Evolutionary conservation across 139 green algal genomes (phyloP), one percentile per base, ranked within the genome.

Genomic region (Tetradesmus lagerheimii): DNA sequence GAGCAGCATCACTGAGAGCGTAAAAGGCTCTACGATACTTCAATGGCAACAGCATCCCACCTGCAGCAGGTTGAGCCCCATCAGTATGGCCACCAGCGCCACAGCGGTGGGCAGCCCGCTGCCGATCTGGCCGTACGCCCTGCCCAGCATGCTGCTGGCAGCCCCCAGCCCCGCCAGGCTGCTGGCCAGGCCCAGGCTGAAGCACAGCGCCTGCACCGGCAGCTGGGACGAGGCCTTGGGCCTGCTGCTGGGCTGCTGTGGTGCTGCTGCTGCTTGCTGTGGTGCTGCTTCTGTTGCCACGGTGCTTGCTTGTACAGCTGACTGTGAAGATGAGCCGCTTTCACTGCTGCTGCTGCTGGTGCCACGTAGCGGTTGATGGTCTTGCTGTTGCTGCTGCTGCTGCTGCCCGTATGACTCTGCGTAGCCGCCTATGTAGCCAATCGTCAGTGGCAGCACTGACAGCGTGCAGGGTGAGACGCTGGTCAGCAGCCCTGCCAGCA

Each of bases 21-120:
- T n/a, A n/a, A n/a, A n/a, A n/a, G n/a, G n/a, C n/a, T n/a, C n/a
- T n/a, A n/a, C n/a, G n/a, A n/a, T n/a, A n/a, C n/a, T n/a, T n/a
- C n/a, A n/a, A n/a, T n/a, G n/a, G 41, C 27, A 31, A 18, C 37
- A 57, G 41, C 23, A 39, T 3, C n/a, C 9, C 31, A 94, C 93
- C 90, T 97, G 96, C 18, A 99, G 94, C 47, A 99, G 95, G 88
- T 99, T 99, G 35, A 99, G 92, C 0, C 98, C 98, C 97, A 99
- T 99, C 16, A 93, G 25, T 4, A 99, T 95, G 5, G 98, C 98
- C 57, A 99, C 84, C 2, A 94, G 0, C 57, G 91, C 93, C 29
- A 96, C 96, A 0, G 90, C 91, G 0, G 92, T 35, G 4, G 93
- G 92, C 64, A 94, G 86, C 34, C n/a, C 88, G 80, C 14, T 53